Conservation (phyloP, 176 grass and related monocot species). For the Cocos nucifera region DNA sequence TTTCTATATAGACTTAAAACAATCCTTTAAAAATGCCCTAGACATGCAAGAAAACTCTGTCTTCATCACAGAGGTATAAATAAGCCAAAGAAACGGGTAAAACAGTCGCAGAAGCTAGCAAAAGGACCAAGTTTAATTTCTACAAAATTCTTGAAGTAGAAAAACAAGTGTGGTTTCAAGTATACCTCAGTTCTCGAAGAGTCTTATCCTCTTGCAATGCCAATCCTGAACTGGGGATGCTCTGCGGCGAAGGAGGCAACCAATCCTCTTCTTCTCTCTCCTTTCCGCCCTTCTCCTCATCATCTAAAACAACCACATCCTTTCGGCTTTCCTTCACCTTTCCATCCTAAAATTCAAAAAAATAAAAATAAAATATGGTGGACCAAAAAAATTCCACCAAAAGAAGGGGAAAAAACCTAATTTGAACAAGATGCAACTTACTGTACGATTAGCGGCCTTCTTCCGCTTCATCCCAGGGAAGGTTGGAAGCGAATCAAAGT, state of each 20-base stretch:
- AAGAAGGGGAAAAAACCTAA: neutral
- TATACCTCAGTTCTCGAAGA: constrained; percentile 48
- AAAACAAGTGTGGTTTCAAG: neutral
- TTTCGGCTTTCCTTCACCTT: constrained; percentile 12
- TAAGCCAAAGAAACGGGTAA: too few species aligned
- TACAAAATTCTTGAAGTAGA: neutral
- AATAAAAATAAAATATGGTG: neutral
- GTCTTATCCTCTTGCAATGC: constrained; percentile 23
- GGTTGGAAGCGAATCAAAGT: constrained; percentile 55
- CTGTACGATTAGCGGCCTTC: constrained; percentile 4
- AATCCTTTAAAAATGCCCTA: too few species aligned
- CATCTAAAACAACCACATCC: constrained; percentile 21
- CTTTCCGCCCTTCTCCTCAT: neutral
- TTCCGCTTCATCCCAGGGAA: constrained; percentile 50
- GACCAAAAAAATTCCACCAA: neutral
- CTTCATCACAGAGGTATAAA: too few species aligned
- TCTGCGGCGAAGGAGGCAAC: constrained; percentile 50
- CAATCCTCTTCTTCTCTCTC: constrained; percentile 54
- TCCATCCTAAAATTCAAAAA: neutral
- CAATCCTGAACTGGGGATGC: constrained; percentile 11
- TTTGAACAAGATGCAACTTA: constrained; percentile 1
- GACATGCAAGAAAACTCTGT: too few species aligned
- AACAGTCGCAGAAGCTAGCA: too few species aligned
- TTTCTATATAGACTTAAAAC: too few species aligned
- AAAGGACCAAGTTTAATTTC: neutral